Evolutionary conservation across 495 filamentous ascomycete species (phyloP), one percentile per base, ranked within the genome.

Genomic region (Usnea hakonensis): DNA sequence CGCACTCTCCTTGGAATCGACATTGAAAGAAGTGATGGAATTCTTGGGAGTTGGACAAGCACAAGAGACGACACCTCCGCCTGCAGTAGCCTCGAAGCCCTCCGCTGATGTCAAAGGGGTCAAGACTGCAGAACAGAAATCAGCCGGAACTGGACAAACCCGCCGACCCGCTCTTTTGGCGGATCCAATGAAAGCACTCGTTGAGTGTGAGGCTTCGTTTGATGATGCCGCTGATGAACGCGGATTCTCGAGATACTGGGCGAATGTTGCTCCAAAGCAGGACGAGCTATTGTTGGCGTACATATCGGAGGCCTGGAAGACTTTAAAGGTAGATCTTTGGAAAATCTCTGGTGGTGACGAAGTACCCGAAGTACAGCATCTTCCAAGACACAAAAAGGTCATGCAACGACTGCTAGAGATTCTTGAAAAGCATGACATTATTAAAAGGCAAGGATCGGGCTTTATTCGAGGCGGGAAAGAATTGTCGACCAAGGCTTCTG

Each of bases 201-300:
- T 32, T 5, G 16, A 63, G 9, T 58, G 54, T 30, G 55, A 64
- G 7, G 37, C 53, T 4, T 30, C 19, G 35, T 66, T 64, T 35
- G 38, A 53, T 17, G 8, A 30, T 40, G 56, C 64, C 17, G 64
- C 64, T 11, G 30, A 33, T 9, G 46, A 55, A 48, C 55, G 32
- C 26, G 59, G 66, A 1, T 69, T 69, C 52, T 28, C 37, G 10
- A 53, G 65, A 10, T 78, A 72, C 65, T 75, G 64, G 65, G n/a
- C 44, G 7, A 40, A 67, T 17, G 75, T 72, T 3, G 73, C 68
- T 17, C 74, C 68, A 9, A 26, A 52, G 2, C 73, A 76, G 40
- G 57, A 70, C 1, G 35, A 66, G 28, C 67, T 79, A 1, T 64
- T 76, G 0, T 55, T 74, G 2, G 68, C 69, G 19, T 79, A 78